phyloP scores from a whole-genome alignment of 2,329 filamentous ascomycete species.

The Sphaerulina populicola region DNA sequence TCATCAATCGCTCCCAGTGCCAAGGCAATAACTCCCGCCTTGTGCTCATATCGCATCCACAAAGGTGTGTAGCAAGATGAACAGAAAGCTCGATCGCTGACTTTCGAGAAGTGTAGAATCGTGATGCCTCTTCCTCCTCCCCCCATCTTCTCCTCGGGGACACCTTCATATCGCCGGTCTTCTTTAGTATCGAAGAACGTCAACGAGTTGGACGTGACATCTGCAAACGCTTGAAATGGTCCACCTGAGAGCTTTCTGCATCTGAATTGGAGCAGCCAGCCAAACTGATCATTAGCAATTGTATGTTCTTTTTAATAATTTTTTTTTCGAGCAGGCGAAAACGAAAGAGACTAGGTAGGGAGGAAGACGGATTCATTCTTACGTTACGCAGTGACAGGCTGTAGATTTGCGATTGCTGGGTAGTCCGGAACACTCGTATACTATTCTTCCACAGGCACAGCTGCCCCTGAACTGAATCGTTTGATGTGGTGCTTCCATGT shows the following conservation, averaged over 20 bases:
- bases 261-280: not conserved
- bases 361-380: too few relatives aligned
- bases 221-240: slow-evolving; percentile 18
- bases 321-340: too few relatives aligned
- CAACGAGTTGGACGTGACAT: slow-evolving; percentile 11
- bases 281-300: not conserved
- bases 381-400: slow-evolving; percentile 21
- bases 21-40: slow-evolving; percentile 11
- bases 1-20: slow-evolving; percentile 19
- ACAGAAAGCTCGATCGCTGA: slow-evolving; percentile 21
- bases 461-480: slow-evolving; percentile 18
- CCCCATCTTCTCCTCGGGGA: slow-evolving; percentile 16
- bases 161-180: slow-evolving; percentile 17
- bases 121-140: slow-evolving; percentile 7
- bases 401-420: slow-evolving; percentile 4
- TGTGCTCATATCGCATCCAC: slow-evolving; percentile 21
- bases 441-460: slow-evolving; percentile 22
- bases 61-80: slow-evolving; percentile 17
- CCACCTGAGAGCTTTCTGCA: slow-evolving; percentile 24
- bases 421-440: slow-evolving; percentile 18
- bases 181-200: slow-evolving; percentile 20
- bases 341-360: not conserved
- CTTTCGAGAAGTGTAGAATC: slow-evolving; percentile 14
- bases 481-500: not conserved
- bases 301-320: too few relatives aligned